phyloP scores from a whole-genome alignment of 768 basidiomycete genomes.

The Udeniomyces megalosporus region DNA sequence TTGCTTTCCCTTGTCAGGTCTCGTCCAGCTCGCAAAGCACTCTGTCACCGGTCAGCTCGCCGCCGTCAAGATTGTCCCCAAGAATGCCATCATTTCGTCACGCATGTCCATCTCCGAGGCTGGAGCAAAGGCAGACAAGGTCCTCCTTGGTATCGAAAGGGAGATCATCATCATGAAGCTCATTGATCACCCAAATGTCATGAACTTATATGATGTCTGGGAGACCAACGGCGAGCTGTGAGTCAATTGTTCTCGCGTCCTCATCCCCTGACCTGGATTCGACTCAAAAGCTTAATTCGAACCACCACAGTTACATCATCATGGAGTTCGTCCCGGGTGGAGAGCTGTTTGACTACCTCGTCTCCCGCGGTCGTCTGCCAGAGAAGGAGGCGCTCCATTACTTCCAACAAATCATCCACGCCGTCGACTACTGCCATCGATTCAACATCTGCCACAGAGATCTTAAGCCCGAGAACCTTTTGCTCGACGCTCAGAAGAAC shows the following conservation, averaged over 20 bases:
- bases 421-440: slow-evolving; percentile 81
- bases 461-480: slow-evolving; percentile 82
- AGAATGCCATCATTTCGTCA: slow-evolving; percentile 48
- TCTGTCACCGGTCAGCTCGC: slow-evolving; percentile 75
- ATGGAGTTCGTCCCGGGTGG: slow-evolving; percentile 90
- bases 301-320: slow-evolving; percentile 1
- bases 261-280: too few relatives aligned
- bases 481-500: slow-evolving; percentile 64
- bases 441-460: slow-evolving; percentile 80
- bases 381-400: slow-evolving; percentile 59
- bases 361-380: slow-evolving; percentile 55
- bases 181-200: slow-evolving; percentile 83
- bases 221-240: slow-evolving; percentile 77
- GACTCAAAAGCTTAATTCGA: too few relatives aligned
- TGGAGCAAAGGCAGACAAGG: slow-evolving; percentile 58
- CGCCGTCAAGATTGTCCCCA: slow-evolving; percentile 87
- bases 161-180: slow-evolving; percentile 98
- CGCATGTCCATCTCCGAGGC: slow-evolving; percentile 51
- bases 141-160: slow-evolving; percentile 64
- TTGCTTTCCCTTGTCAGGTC: slow-evolving; percentile 39
- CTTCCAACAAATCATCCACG: slow-evolving; percentile 85
- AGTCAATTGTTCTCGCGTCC: slow-evolving; percentile 18
- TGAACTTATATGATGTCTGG: slow-evolving; percentile 93
- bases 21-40: slow-evolving; percentile 76
- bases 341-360: slow-evolving; percentile 85